phyloP scores from a whole-genome alignment of 306 rosid species.

The Elaeagnus macrophylla region DNA sequence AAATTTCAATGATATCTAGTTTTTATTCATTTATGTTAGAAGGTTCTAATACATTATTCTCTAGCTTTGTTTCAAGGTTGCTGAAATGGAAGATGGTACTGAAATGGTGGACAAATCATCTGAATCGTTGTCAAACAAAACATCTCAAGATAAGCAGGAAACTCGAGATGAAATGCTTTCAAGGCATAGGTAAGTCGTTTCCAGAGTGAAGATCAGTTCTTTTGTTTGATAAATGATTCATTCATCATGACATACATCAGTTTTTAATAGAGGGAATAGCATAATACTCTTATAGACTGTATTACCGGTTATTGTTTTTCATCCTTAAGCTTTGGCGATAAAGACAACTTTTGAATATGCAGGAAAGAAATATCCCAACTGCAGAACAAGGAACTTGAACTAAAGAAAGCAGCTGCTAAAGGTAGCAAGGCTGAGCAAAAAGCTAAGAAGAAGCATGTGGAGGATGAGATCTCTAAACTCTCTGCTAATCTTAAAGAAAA shows the following conservation, averaged over 20 bases:
- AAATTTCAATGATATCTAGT: too few species aligned
- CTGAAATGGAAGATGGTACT: constrained; percentile 42
- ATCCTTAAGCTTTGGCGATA: background rate
- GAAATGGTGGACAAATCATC: constrained; percentile 6
- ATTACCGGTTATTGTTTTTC: too few species aligned
- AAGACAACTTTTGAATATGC: constrained; percentile 14
- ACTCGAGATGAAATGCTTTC: constrained; percentile 73
- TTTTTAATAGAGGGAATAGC: background rate
- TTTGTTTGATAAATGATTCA: background rate
- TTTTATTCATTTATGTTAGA: too few species aligned
- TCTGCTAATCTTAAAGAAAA: constrained; percentile 67
- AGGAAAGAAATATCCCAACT: constrained; percentile 75
- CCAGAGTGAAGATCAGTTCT: too few species aligned
- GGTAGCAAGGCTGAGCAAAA: constrained; percentile 98
- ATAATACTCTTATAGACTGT: too few species aligned
- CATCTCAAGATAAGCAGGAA: constrained; percentile 40
- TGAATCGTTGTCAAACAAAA: constrained; percentile 39
- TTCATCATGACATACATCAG: background rate
- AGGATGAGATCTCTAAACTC: constrained; percentile 72
- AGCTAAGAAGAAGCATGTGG: constrained; percentile 87
- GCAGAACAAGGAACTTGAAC: constrained; percentile 72
- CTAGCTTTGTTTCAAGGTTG: constrained; percentile 29
- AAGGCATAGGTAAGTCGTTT: constrained; percentile 37
- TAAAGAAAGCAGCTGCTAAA: constrained; percentile 77
- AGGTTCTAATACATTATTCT: background rate